Conservation (phyloP, 805 yeast genomes). For the Helenozyma rhizophorensis region DNA sequence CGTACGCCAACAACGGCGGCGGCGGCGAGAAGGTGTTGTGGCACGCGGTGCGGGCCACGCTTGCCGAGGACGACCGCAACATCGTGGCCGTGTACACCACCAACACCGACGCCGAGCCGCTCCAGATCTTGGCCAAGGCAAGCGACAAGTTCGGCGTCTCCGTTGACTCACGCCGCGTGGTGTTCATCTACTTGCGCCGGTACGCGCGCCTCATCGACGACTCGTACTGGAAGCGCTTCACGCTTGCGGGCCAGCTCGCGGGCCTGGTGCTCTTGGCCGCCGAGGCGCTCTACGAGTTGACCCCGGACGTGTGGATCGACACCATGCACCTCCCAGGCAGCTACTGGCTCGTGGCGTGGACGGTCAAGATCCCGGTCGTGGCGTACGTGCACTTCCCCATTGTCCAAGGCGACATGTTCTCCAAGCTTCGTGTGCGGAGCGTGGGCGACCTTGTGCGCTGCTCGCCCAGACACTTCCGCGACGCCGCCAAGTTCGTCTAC, state of each 20-base stretch:
- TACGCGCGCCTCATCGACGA: conserved; percentile 62
- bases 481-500: conserved; percentile 45
- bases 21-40: conserved; percentile 97
- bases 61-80: conserved; percentile 44
- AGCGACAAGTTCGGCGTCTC: conserved; percentile 50
- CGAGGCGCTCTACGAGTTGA: conserved; percentile 63
- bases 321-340: conserved; percentile 92
- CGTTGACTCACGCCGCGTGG: conserved; percentile 49
- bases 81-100: conserved; percentile 73
- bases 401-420: conserved; percentile 82
- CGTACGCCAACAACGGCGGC: conserved; percentile 93
- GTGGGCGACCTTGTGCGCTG: conserved; percentile 14
- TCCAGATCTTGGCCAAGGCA: conserved; percentile 49
- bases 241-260: conserved; percentile 81
- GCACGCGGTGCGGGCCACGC: conserved; percentile 81
- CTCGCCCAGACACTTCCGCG: conserved; percentile 17
- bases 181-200: conserved; percentile 54
- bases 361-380: conserved; percentile 67
- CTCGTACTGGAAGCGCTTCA: conserved; percentile 69
- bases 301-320: conserved; percentile 91
- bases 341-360: conserved; percentile 58
- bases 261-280: conserved; percentile 68
- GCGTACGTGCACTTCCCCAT: conserved; percentile 96
- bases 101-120: conserved; percentile 47
- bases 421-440: conserved; percentile 41